phyloP scores from a whole-genome alignment of 1,284 basidiomycete genomes.

The Moesziomyces antarcticus region DNA sequence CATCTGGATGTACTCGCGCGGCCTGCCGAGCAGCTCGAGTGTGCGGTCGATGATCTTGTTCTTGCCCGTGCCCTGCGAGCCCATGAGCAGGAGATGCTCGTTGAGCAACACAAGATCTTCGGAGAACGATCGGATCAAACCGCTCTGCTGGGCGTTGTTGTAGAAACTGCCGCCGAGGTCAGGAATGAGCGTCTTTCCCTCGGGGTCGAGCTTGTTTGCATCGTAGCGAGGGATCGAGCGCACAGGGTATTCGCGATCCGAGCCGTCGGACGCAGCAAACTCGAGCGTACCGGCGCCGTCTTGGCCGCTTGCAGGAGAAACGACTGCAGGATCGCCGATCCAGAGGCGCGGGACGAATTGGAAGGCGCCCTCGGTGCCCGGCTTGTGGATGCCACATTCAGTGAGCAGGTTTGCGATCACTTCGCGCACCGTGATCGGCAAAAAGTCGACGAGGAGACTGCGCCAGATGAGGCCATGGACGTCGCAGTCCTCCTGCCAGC shows the following conservation, averaged over 20 bases:
- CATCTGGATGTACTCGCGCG: conserved; percentile 69
- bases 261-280: conserved; percentile 44
- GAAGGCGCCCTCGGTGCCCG: conserved; percentile 60
- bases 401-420: conserved; percentile 57
- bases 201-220: conserved; percentile 55
- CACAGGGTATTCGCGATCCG: conserved; percentile 24
- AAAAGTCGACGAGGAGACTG: conserved; percentile 66
- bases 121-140: conserved; percentile 64
- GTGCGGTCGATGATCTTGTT: conserved; percentile 69
- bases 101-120: conserved; percentile 66
- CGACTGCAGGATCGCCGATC: conserved; percentile 41
- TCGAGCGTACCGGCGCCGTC: conserved; percentile 34
- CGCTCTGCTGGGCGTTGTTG: conserved; percentile 67
- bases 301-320: conserved; percentile 1
- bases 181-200: conserved; percentile 65
- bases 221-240: conserved; percentile 61
- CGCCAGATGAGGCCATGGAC: conserved; percentile 63
- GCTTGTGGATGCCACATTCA: conserved; percentile 57
- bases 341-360: conserved; percentile 48
- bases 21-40: conserved; percentile 65
- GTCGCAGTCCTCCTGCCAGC: conserved; percentile 61
- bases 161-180: conserved; percentile 61
- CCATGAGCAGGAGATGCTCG: conserved; percentile 68
- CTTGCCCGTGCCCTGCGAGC: conserved; percentile 69
- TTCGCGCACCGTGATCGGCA: conserved; percentile 66